phyloP scores from a whole-genome alignment of 2,329 filamentous ascomycete species.

The Penicillium sp. region DNA sequence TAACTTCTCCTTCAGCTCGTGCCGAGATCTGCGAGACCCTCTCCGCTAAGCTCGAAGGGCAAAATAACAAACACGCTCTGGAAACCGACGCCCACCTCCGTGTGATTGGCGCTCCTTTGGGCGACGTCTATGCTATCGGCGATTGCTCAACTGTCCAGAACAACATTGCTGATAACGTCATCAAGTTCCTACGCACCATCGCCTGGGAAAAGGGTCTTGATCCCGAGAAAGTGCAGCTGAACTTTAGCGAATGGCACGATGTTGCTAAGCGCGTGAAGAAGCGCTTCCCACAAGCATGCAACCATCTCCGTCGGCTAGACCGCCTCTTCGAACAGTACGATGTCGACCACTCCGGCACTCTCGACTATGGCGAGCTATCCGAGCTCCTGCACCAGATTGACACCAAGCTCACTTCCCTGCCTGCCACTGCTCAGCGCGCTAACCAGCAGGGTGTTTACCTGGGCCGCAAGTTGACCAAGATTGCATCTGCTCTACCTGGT shows the following conservation, averaged over 20 bases:
- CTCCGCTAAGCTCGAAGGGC: constrained; percentile 73
- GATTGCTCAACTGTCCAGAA: constrained; percentile 98
- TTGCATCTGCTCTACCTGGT: constrained; percentile 76
- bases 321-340: constrained; percentile 91
- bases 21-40: constrained; percentile 77
- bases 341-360: constrained; percentile 86
- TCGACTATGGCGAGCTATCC: constrained; percentile 89
- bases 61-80: constrained; percentile 87
- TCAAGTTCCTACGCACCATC: constrained; percentile 83
- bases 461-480: constrained; percentile 89
- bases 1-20: constrained; percentile 57
- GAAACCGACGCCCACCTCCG: constrained; percentile 95
- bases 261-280: constrained; percentile 82
- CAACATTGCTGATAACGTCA: constrained; percentile 88
- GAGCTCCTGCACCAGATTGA: constrained; percentile 92
- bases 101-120: constrained; percentile 82
- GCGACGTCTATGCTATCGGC: constrained; percentile 94
- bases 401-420: constrained; percentile 88
- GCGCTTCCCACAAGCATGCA: constrained; percentile 86
- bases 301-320: constrained; percentile 86
- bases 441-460: constrained; percentile 96
- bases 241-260: constrained; percentile 83
- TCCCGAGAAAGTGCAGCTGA: constrained; percentile 82
- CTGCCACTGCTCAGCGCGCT: constrained; percentile 92
- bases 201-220: constrained; percentile 92